Evolutionary conservation across 176 grass and related monocot genomes (phyloP), one percentile per base, ranked within the genome.

Genomic region (Poa annua): DNA sequence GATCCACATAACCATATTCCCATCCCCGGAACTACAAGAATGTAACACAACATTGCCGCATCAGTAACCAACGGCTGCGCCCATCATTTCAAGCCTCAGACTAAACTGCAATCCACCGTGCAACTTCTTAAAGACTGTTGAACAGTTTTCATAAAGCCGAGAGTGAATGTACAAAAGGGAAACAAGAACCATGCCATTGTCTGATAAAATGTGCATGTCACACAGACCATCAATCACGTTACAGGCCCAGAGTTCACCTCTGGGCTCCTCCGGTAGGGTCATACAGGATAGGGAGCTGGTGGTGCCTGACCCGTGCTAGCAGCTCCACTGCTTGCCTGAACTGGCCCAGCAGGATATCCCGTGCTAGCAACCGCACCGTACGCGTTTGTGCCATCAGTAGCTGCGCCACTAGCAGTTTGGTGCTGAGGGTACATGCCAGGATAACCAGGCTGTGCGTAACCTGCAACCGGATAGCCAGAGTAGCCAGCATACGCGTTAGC

Each of bases 401-500:
- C 33, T 67, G 50, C 47, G 45, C 48, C 44, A 16, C 71, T 82
- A 7, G 42, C 51, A 25, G 53, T 29, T 47, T 81, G 88, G 12
- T 88, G 78, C 16, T 88, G 89, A 34, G 89, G 64, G 33, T 94
- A 94, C 26, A 57, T 22, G 74, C 54, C 71, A 60, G 83, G 84
- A 81, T 89, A 94, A 50, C 56, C 55, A 16, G 79, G 63, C 59
- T 93, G 91, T 16, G 82, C 74, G 16, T 93, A 90, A 6, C 78
- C 52, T 41, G 89, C 71, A 84, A 79, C 75, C 51, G 80, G 80
- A 80, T 94, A 94, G 22, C 86, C 88, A 73, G 88, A 53, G 71
- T 89, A 89, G 38, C 65, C 79, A 3, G 74, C 47, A 6, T 90
- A 90, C 8, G 83, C 34, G 11, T 15, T 80, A 39, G 81, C 75